phyloP scores from a whole-genome alignment of 2,329 filamentous ascomycete species.

The Penicillium sp. region DNA sequence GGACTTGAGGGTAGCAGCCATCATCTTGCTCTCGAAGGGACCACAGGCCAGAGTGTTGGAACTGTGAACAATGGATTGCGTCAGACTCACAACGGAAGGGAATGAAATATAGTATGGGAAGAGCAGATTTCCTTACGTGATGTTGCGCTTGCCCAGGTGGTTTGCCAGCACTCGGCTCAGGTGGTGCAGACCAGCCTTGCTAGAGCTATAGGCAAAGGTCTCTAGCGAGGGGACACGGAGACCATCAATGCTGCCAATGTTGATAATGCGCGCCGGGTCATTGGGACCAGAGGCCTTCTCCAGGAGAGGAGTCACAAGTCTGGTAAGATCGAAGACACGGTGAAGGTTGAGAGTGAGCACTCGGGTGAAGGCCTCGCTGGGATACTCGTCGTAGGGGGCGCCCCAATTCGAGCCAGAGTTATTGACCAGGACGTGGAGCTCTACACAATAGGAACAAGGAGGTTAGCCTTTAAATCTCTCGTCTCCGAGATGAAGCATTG shows the following conservation, averaged over 20 bases:
- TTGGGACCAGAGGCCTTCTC: constrained; percentile 48
- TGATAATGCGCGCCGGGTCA: constrained; percentile 53
- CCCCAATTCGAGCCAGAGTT: constrained; percentile 59
- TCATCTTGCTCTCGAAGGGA: constrained; percentile 61
- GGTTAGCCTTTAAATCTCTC: constrained; percentile 1
- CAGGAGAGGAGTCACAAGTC: constrained; percentile 52
- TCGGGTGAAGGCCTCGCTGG: constrained; percentile 60
- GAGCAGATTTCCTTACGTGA: constrained; percentile 49
- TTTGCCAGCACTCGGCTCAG: constrained; percentile 54
- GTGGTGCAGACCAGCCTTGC: constrained; percentile 57
- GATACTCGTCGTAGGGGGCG: constrained; percentile 60
- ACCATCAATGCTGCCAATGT: constrained; percentile 58
- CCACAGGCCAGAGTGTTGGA: constrained; percentile 72
- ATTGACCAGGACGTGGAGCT: constrained; percentile 54
- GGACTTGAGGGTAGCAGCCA: constrained; percentile 54
- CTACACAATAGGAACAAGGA: constrained; percentile 26
- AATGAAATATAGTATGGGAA: background rate
- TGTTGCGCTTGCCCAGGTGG: constrained; percentile 55
- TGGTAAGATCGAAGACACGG: constrained; percentile 52
- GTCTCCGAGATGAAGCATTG: background rate
- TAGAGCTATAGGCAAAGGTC: constrained; percentile 56
- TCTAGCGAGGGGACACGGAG: constrained; percentile 55
- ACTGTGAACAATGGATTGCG: constrained; percentile 24
- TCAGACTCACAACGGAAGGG: background rate
- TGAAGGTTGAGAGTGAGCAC: constrained; percentile 59